Percentiles rank a stretch among this genome's conserved stretches.
These are phyloP conservation scores for Triticum aestivum DNA, from an alignment of 176 grass and related monocot genomes.

Conservation along the genomic window IWGSC_CS_RefSeq_v2.1 NC_057802.1:109441958-109442457, in stretches of 20 bases:
- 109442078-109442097: conserved; percentile 35
- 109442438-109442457: conserved; percentile 19
- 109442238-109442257: conserved; percentile 42
- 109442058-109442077: neutral
- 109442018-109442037: neutral
- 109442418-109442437: neutral
- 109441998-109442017: neutral
- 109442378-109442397: conserved; percentile 37
- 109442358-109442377: conserved; percentile 35
- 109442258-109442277: neutral
- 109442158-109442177: conserved; percentile 54
- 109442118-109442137: conserved; percentile 27
- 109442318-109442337: conserved; percentile 25
- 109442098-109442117: conserved; percentile 7
- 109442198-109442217: conserved; percentile 12
- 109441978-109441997: no score
- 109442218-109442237: conserved; percentile 49
- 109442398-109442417: neutral
- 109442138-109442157: conserved; percentile 34
- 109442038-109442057: neutral
- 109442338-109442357: conserved; percentile 48
- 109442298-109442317: conserved; percentile 42
- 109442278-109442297: conserved; percentile 42
- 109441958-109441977: neutral
- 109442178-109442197: conserved; percentile 57